Conservation (phyloP, 169 alveolate species). For the Plasmodium vivax region DNA sequence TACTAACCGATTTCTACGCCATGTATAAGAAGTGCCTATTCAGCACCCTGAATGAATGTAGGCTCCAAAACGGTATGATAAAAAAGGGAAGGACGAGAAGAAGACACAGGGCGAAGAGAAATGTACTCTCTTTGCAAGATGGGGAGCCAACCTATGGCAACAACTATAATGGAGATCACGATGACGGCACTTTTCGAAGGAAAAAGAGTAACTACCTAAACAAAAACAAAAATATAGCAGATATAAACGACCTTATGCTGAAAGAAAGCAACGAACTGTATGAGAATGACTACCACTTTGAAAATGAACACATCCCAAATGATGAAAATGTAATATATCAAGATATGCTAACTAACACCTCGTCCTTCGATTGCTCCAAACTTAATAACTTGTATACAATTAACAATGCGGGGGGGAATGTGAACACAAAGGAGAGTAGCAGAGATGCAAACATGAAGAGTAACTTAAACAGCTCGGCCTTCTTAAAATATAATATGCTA, state of each 20-base stretch:
- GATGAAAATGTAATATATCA: slow-evolving; percentile 59
- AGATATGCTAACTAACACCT: slow-evolving; percentile 55
- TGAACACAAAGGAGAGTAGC: slow-evolving; percentile 23
- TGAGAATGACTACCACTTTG: slow-evolving; percentile 56
- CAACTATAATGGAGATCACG: background rate
- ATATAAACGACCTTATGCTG: slow-evolving; percentile 60
- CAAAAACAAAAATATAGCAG: slow-evolving; percentile 52
- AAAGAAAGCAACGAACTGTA: slow-evolving; percentile 36
- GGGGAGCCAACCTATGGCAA: background rate
- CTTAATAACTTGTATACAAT: slow-evolving; percentile 57
- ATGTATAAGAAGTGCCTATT: slow-evolving; percentile 63
- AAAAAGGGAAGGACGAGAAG: slow-evolving; percentile 31
- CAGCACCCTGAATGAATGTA: slow-evolving; percentile 13
- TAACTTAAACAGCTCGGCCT: background rate
- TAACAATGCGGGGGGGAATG: slow-evolving; percentile 17
- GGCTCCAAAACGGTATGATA: slow-evolving; percentile 1
- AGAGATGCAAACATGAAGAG: slow-evolving; percentile 7
- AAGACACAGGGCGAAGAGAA: slow-evolving; percentile 34
- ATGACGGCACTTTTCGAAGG: slow-evolving; percentile 8
- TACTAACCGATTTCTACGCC: slow-evolving; percentile 56
- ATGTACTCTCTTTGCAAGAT: slow-evolving; percentile 30
- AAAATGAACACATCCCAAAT: slow-evolving; percentile 25
- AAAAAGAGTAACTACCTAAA: slow-evolving; percentile 8
- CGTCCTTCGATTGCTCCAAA: slow-evolving; percentile 64
- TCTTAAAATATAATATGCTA: background rate